A percentile compares a stretch with the other conserved stretches of the same genome.
Evolutionary conservation across 495 filamentous ascomycete genomes (phyloP).

Genomic region (Penicillium macrosclerotiorum): DNA sequence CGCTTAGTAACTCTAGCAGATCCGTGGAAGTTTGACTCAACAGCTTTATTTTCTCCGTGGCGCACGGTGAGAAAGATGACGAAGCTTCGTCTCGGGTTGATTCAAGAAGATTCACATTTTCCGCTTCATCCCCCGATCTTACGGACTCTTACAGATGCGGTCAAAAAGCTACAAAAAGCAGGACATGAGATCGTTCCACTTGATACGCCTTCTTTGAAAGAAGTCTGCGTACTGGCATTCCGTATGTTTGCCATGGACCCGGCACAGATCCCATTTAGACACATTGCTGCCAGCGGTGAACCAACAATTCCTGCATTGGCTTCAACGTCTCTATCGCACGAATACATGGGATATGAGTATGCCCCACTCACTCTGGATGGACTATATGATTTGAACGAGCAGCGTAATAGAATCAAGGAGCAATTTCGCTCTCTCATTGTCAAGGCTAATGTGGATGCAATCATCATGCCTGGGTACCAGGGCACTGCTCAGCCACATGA

Average conservation of each 20-base stretch:
- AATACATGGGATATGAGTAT: constrained; percentile 11
- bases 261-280: constrained; percentile 9
- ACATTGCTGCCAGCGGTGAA: constrained; percentile 24
- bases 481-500: constrained; percentile 17
- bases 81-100: constrained; percentile 8
- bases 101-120: constrained; percentile 14
- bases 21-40: constrained; percentile 7
- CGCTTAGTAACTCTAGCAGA: constrained; percentile 1
- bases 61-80: constrained; percentile 2
- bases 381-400: constrained; percentile 13
- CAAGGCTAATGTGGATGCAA: too few relatives aligned
- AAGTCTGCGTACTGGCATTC: constrained; percentile 14
- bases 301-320: constrained; percentile 18
- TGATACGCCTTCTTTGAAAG: constrained; percentile 7
- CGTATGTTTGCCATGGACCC: constrained; percentile 24
- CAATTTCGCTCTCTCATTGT: constrained; percentile 10
- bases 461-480: constrained; percentile 18
- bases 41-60: constrained; percentile 17
- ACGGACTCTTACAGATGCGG: constrained; percentile 9
- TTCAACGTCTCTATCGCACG: constrained; percentile 12
- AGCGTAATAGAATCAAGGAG: constrained; percentile 12
- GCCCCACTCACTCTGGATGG: constrained; percentile 12
- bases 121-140: constrained; percentile 21
- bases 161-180: constrained; percentile 1
- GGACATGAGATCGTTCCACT: constrained; percentile 16